A percentile compares a stretch with the other conserved stretches of the same genome.
Evolutionary conservation across 208 protist species (phyloP).

Genomic region (Leishmania lainsoni): DNA sequence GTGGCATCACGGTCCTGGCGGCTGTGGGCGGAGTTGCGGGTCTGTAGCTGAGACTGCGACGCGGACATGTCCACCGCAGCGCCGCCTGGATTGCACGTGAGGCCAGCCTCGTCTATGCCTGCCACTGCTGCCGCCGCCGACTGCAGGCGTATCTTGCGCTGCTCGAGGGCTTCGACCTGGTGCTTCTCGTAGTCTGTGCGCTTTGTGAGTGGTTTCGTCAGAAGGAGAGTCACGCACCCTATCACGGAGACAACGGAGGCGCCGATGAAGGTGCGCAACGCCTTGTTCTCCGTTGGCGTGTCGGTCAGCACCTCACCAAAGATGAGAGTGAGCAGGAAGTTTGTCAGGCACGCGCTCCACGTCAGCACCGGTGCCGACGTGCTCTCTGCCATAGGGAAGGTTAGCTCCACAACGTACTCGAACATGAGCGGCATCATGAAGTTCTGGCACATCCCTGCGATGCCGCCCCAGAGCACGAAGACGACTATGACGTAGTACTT

Average conservation of each 20-base stretch:
- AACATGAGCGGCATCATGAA: slow-evolving; percentile 86
- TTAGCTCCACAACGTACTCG: slow-evolving; percentile 84
- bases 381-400: slow-evolving; percentile 74
- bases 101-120: background rate
- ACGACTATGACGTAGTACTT: slow-evolving; percentile 47
- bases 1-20: background rate
- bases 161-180: slow-evolving; percentile 25
- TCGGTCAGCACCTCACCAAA: slow-evolving; percentile 66
- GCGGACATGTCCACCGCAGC: background rate
- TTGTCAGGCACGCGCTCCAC: slow-evolving; percentile 68
- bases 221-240: slow-evolving; percentile 44
- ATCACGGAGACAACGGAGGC: slow-evolving; percentile 58
- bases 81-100: background rate
- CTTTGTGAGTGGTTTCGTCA: slow-evolving; percentile 48
- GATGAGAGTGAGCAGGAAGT: slow-evolving; percentile 62
- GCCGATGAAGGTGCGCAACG: slow-evolving; percentile 62
- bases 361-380: slow-evolving; percentile 72
- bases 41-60: too few relatives aligned
- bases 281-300: slow-evolving; percentile 38
- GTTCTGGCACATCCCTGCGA: slow-evolving; percentile 75
- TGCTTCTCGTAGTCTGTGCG: slow-evolving; percentile 57
- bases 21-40: background rate
- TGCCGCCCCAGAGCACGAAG: slow-evolving; percentile 63
- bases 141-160: slow-evolving; percentile 22
- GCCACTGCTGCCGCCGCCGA: slow-evolving; percentile 5